These are phyloP conservation scores for Stephania yunnanensis DNA, from an alignment of 164 flowering plant species.

Conservation along the genomic window DNA sequence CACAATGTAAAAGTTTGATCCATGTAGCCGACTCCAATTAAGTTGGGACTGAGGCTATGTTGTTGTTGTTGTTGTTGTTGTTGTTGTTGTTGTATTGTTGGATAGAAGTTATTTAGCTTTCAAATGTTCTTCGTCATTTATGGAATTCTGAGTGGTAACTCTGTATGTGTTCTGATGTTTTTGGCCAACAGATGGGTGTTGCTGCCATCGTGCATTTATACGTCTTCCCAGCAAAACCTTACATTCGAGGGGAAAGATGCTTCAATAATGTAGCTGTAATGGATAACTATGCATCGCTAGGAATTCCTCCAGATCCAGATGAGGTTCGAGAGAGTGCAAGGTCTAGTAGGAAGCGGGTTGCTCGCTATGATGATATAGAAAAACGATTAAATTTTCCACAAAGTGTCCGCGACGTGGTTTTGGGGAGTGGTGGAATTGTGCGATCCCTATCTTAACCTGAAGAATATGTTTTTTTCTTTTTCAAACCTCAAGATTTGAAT, in stretches of 20 bases:
- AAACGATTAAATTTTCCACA: conserved; percentile 68
- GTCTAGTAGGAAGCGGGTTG: conserved; percentile 40
- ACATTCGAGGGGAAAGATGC: conserved; percentile 92
- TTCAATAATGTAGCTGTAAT: conserved; percentile 88
- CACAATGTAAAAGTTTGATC: too few relatives aligned
- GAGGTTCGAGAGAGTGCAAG: conserved; percentile 84
- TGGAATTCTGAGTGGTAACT: not conserved
- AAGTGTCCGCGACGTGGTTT: conserved; percentile 88
- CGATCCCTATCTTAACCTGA: conserved; percentile 16
- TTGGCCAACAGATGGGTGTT: conserved; percentile 74
- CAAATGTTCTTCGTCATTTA: not conserved
- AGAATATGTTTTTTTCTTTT: not conserved
- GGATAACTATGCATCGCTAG: conserved; percentile 88
- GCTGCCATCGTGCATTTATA: conserved; percentile 93
- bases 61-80: too few relatives aligned
- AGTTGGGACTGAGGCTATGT: too few relatives aligned
- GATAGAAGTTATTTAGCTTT: too few relatives aligned
- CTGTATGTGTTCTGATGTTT: not conserved
- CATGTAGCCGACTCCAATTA: too few relatives aligned
- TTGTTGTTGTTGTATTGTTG: too few relatives aligned
- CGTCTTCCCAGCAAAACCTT: conserved; percentile 91
- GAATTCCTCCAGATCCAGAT: conserved; percentile 84
- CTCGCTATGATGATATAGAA: conserved; percentile 56
- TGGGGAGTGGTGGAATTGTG: conserved; percentile 97
- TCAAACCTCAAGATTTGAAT: not conserved